Base-by-base conservation (phyloP, 164 flowering plant genomes). In the Kingdonia uniflora region DNA sequence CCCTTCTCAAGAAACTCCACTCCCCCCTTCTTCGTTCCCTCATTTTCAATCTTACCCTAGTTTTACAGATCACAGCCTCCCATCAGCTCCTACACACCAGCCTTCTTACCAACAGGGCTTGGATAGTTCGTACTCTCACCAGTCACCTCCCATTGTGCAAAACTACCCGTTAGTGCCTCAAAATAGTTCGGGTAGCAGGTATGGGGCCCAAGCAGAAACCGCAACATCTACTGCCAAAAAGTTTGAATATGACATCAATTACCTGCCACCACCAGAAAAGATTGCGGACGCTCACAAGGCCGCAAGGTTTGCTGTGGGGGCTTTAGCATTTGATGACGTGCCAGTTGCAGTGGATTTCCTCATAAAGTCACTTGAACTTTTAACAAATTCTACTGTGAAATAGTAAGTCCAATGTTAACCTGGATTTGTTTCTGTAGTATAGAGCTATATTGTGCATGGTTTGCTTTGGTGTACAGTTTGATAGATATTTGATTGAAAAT, bases 321-420 rank as follows among this genome's bases (percentile, higher is more conserved):
- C 99, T n/a, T 65, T 88, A 71, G 96, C 99, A 44, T 92, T 92
- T 70, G 99, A 92, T 65, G 99, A 92, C 51, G 95, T 92, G 15
- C 40, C 80, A 19, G 64, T 75, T 42, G 99, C 96, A 1, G 85
- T 92, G 26, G 99, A 92, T 39, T 66, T 65, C 64, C 76, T 88
- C n/a, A 78, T 52, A 53, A 90, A 81, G 51, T 78, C 97, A 6
- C 95, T 92, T 42, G 95, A 92, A 58, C 57, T 88, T 59, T 68
- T 92, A 65, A 92, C 99, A 22, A 86, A 81, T 63, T 95, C 95
- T 46, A 83, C 98, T 0, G 81, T 90, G 5, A 71, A 72, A 49
- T 77, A 76, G 24, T 86, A 70, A 74, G 49, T 50, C 46, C 35
- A 20, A 54, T 6, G 47, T 38, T 19, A 39, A n/a, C n/a, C 40